Evolutionary conservation across 164 flowering plant species (phyloP), one percentile per base, ranked within the genome.

Genomic region (Brasenia schreberi): DNA sequence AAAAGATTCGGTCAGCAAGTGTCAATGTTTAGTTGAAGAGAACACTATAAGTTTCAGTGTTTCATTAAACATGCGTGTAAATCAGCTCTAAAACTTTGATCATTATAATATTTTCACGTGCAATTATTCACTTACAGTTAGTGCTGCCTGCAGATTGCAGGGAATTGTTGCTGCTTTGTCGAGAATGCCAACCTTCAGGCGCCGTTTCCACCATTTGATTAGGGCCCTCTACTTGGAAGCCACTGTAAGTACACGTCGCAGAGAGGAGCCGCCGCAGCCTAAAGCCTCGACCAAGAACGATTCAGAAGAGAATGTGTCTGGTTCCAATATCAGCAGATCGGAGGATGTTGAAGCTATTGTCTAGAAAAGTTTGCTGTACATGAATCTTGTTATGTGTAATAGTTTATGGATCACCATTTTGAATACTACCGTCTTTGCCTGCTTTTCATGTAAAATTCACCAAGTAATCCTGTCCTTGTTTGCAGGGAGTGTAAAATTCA

Each of bases 81-180:
- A 23, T 23, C 27, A 23, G 27, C 27, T 23, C 27, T 23, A 23
- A 23, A 23, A 23, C 27, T 23, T 23, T 23, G 27, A 2, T 23
- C 27, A 23, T 23, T 23, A 23, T 45, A 6, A 45, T 45, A 45
- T 45, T 45, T n/a, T 61, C 60, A 42, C 18, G 42, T 10, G 33
- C 53, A 27, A 3, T 19, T 61, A 19, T 7, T 44, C 39, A 42
- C 56, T 64, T 43, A 12, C 43, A 16, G 17, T 19, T 10, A 5
- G 1, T 56, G 3, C 42, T 61, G 42, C 60, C 18, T 59, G 59
- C 81, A 94, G 97, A 66, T 58, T 89, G 75, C 85, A 85, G 70
- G 98, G 98, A 5, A 88, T 94, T 39, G 93, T 91, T 6, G 83
- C 82, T 56, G 83, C 96, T 62, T 75, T 94, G 87, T 85, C 96